A percentile compares a stretch with the other conserved stretches of the same genome.
Conservation (phyloP, 306 rosid species). For the Glycine latifolia region DNA sequence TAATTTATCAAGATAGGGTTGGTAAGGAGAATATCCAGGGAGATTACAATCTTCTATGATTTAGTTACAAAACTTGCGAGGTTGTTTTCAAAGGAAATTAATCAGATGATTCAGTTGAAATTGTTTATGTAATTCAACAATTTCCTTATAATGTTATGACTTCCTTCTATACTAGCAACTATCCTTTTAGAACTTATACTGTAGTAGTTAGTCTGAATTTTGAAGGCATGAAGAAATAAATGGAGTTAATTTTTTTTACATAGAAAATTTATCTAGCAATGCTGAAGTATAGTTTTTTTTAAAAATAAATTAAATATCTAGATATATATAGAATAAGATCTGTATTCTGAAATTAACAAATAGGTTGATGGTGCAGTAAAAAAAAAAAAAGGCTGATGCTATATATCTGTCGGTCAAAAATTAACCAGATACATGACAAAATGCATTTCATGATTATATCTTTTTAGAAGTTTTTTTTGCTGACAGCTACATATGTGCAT, state of each 20-base stretch:
- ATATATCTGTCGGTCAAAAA: not conserved
- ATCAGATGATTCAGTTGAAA: not conserved
- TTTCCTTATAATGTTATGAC: not conserved
- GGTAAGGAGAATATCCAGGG: not conserved
- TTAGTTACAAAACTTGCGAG: not conserved
- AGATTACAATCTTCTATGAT: not conserved
- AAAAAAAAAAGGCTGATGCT: not conserved
- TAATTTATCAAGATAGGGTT: not conserved
- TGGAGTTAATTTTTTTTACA: too few species aligned
- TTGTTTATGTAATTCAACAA: slow-evolving; percentile 9
- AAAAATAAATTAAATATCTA: too few species aligned
- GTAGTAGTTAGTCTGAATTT: not conserved
- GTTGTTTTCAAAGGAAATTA: not conserved
- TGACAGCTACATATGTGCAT: not conserved
- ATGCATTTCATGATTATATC: not conserved
- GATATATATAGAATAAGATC: too few species aligned
- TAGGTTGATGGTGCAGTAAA: too few species aligned
- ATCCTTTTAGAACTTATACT: not conserved
- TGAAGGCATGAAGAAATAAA: not conserved
- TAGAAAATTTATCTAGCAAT: too few species aligned
- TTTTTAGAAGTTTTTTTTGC: not conserved
- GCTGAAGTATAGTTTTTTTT: too few species aligned
- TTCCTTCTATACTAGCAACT: not conserved
- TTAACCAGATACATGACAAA: not conserved
- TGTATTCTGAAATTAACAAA: too few species aligned